A percentile compares a stretch with the other conserved stretches of the same genome.
Conservation (phyloP, 208 protist species). For the Acanthamoeba culbertsoni region DNA sequence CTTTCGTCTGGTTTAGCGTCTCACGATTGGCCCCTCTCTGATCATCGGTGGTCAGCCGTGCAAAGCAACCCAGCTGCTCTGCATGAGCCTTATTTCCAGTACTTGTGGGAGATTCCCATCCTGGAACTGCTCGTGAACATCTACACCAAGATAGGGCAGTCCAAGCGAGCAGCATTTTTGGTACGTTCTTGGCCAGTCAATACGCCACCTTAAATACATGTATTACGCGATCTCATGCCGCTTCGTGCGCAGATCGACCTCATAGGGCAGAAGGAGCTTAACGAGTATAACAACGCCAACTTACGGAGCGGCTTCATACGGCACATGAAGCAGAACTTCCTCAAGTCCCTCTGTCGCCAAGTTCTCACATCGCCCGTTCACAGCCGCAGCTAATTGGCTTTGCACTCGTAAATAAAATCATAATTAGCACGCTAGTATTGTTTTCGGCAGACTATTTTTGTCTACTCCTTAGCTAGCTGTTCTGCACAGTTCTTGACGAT, state of each 20-base stretch:
- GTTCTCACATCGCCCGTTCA: not conserved
- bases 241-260: not conserved
- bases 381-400: too few relatives aligned
- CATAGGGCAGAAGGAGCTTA: constrained; percentile 29
- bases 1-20: too few relatives aligned
- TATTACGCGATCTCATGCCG: not conserved
- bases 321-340: constrained; percentile 39
- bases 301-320: not conserved
- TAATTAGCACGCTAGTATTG: too few relatives aligned
- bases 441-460: too few relatives aligned
- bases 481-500: too few relatives aligned
- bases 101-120: constrained; percentile 51
- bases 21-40: too few relatives aligned
- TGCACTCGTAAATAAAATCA: too few relatives aligned
- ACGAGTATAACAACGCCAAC: not conserved
- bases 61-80: not conserved
- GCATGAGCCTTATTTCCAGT: constrained; percentile 26
- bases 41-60: too few relatives aligned
- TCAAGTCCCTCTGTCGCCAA: constrained; percentile 34
- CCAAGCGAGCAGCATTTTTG: constrained; percentile 15
- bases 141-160: constrained; percentile 15
- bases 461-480: too few relatives aligned
- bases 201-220: not conserved
- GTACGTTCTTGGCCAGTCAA: not conserved
- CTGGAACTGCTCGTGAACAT: constrained; percentile 37